Evolutionary conservation across 768 basidiomycete species (phyloP).

Genomic region (Pluteus cervinus): DNA sequence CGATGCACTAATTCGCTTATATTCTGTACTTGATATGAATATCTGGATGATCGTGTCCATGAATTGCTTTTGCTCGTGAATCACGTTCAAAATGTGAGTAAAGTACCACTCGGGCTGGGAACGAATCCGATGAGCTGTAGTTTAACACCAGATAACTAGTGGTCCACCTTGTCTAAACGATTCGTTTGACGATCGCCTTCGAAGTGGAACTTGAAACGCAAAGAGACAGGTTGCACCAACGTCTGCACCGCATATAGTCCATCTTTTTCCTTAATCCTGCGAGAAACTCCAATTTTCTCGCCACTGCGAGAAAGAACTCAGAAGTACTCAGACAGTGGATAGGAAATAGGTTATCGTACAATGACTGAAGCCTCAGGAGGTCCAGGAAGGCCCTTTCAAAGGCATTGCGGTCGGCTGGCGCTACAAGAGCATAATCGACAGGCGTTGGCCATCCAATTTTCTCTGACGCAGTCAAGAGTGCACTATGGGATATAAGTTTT

Average conservation of each 20-base stretch:
- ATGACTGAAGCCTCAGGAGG: conserved; percentile 66
- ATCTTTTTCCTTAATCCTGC: conserved; percentile 30
- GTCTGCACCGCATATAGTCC: conserved; percentile 82
- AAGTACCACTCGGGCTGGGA: conserved; percentile 95
- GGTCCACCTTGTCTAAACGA: conserved; percentile 78
- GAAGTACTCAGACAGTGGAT: not conserved
- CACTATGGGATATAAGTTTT: conserved; percentile 32
- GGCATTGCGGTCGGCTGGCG: conserved; percentile 42
- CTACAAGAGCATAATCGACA: conserved; percentile 54
- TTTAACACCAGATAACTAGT: not conserved
- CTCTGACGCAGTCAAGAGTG: conserved; percentile 61
- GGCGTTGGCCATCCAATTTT: conserved; percentile 80
- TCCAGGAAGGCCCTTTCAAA: conserved; percentile 82
- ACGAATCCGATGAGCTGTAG: conserved; percentile 2
- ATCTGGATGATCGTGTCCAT: conserved; percentile 72
- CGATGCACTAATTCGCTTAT: conserved; percentile 64
- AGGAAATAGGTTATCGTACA: conserved; percentile 48
- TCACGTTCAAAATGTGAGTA: conserved; percentile 81
- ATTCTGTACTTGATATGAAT: conserved; percentile 59
- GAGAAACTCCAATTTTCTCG: conserved; percentile 31
- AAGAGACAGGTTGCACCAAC: conserved; percentile 72
- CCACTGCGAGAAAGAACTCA: conserved; percentile 34
- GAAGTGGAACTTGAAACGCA: conserved; percentile 95
- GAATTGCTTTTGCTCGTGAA: conserved; percentile 80
- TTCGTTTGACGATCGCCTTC: conserved; percentile 85